Percentiles rank a stretch among this genome's conserved stretches.
These are phyloP conservation scores for Entomophthora muscae DNA, from an alignment of 371 early-diverging fungal species.

Conservation along the genomic window DNA sequence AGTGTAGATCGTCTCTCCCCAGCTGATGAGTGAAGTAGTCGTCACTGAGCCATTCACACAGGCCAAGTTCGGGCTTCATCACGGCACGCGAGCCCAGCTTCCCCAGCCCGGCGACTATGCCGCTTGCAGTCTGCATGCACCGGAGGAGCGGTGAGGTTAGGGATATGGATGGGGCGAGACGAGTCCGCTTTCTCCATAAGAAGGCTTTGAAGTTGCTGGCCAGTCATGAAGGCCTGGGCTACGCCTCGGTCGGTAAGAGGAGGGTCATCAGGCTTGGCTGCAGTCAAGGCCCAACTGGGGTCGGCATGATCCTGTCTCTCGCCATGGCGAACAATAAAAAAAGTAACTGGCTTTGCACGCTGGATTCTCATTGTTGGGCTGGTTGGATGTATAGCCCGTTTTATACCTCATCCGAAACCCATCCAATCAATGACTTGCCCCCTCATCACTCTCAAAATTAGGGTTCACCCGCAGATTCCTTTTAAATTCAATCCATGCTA, in stretches of 20 bases:
- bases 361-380: too few relatives aligned
- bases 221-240: constrained; percentile 20
- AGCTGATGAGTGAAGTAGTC: constrained; percentile 7
- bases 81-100: neutral
- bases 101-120: constrained; percentile 10
- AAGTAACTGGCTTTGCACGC: constrained; percentile 1
- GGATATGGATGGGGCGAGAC: constrained; percentile 1
- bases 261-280: constrained; percentile 27
- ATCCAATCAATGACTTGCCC: too few relatives aligned
- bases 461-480: too few relatives aligned
- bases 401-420: too few relatives aligned
- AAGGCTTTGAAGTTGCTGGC: neutral
- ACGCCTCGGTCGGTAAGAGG: constrained; percentile 25
- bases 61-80: neutral
- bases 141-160: constrained; percentile 8
- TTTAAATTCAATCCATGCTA: too few relatives aligned
- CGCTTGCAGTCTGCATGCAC: constrained; percentile 9
- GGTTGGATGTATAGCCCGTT: too few relatives aligned
- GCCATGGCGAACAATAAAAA: constrained; percentile 27
- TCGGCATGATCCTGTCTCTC: constrained; percentile 32
- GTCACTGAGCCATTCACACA: constrained; percentile 7
- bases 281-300: constrained; percentile 17
- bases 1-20: neutral
- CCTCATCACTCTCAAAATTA: too few relatives aligned
- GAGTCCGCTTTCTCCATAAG: constrained; percentile 8